Evolutionary conservation across 1,139 yeast species (phyloP), one percentile per base, ranked within the genome.

Genomic region (Oligophagozyma castellii): DNA sequence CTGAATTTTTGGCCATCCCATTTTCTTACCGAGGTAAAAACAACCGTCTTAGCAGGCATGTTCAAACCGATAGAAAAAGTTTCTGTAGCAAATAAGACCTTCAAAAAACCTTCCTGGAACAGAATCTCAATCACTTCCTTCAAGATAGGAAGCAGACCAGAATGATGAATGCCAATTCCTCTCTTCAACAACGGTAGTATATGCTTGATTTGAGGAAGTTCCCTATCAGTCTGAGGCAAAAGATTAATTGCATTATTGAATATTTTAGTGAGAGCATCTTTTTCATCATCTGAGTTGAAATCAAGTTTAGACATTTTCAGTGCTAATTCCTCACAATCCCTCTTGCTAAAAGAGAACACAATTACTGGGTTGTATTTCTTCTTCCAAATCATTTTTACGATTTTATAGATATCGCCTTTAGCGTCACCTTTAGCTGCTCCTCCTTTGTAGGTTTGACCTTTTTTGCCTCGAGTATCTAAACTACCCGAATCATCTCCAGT

Each of bases 21-120:
- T 54, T 92, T 92, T 53, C 98, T 73, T 10, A 92, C 98, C 24
- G 92, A 80, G 0, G 98, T 89, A 56, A 92, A 92, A 6, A 92
- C 98, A 27, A 89, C 99, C 0, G 99, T 89, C 50, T 92, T 84
- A 3, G 99, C 95, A 42, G 99, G 99, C 84, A 89, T 76, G 58
- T 89, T 89, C 38, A 89, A 69, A 30, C 99, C 99, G 67, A 89
- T 92, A 12, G 98, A 92, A 53, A 89, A 92, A 1, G 99, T 89
- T 57, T 89, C 99, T 0, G 99, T 89, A 2, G 98, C 98, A 58
- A 92, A 89, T 33, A 89, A 60, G 3, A 89, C 96, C 53, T 92
- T 92, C 34, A 92, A 63, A 30, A 86, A 70, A 11, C 98, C 98
- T 60, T 89, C 96, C 56, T 89, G 98, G 62, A 92, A 92, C 35